Conservation (phyloP, 345 rosid species). For the Citrus medica region DNA sequence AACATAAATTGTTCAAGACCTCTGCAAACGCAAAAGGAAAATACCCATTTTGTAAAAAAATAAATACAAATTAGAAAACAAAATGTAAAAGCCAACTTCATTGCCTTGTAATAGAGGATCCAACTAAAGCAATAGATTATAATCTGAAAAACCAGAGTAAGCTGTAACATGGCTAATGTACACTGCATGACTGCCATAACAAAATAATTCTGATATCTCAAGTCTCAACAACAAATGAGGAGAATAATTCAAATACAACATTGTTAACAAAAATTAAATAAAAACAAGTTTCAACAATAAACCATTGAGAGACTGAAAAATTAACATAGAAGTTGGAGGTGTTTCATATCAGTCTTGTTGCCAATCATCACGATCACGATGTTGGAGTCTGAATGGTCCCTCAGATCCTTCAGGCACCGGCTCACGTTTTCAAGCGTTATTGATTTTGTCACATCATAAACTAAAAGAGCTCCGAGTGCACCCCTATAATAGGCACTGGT, state of each 20-base stretch:
- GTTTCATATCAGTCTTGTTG: conserved; percentile 91
- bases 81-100: not conserved
- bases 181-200: not conserved
- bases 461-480: conserved; percentile 92
- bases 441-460: conserved; percentile 85
- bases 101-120: not conserved
- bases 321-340: conserved; percentile 28
- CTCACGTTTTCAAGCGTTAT: conserved; percentile 82
- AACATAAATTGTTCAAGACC: no score
- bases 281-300: not conserved
- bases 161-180: not conserved
- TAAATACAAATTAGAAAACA: no score
- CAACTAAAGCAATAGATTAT: no score
- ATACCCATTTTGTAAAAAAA: no score
- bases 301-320: not conserved
- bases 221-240: not conserved
- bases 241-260: not conserved
- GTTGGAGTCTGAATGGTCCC: conserved; percentile 95
- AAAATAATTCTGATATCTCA: not conserved
- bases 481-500: conserved; percentile 92
- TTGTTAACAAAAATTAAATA: not conserved
- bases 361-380: conserved; percentile 88
- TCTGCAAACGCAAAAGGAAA: no score
- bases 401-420: conserved; percentile 90
- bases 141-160: not conserved